These are phyloP conservation scores for Blastosporella zonata DNA, from an alignment of 1,284 basidiomycete genomes.

Conservation along the genomic window DNA sequence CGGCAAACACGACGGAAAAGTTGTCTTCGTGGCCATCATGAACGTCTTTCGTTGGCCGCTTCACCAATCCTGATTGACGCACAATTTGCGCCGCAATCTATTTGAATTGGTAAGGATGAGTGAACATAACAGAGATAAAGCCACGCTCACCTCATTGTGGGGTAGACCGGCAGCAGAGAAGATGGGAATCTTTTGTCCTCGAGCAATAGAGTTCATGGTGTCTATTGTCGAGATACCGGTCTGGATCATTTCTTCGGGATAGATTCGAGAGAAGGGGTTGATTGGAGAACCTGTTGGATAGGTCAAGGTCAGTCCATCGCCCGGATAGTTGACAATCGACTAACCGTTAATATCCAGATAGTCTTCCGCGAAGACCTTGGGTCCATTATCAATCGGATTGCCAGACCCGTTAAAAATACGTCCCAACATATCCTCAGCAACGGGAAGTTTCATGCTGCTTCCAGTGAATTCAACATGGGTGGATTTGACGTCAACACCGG, in stretches of 20 bases:
- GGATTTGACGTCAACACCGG: slow-evolving; percentile 95
- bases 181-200: slow-evolving; percentile 99
- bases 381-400: slow-evolving; percentile 97
- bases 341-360: slow-evolving; percentile 98
- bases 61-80: slow-evolving; percentile 97
- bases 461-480: slow-evolving; percentile 99
- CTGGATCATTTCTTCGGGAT: slow-evolving; percentile 99
- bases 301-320: slow-evolving; percentile 7
- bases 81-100: slow-evolving; percentile 99
- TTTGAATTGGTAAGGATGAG: not conserved
- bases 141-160: slow-evolving; percentile 84
- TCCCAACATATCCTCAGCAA: slow-evolving; percentile 99
- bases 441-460: slow-evolving; percentile 97
- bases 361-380: slow-evolving; percentile 99
- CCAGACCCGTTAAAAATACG: slow-evolving; percentile 99
- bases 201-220: slow-evolving; percentile 98
- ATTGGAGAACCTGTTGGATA: slow-evolving; percentile 83
- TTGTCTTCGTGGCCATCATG: slow-evolving; percentile 99
- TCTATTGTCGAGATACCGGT: slow-evolving; percentile 99
- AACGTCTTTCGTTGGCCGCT: slow-evolving; percentile 92
- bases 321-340: slow-evolving; percentile 23
- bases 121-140: not conserved
- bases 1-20: slow-evolving; percentile 99
- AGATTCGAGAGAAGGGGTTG: slow-evolving; percentile 99
- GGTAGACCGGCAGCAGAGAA: slow-evolving; percentile 99